Percentiles rank a stretch among this genome's conserved stretches.
Conservation (phyloP, 176 grass and related monocot species). For the Alloteropsis semialata region DNA sequence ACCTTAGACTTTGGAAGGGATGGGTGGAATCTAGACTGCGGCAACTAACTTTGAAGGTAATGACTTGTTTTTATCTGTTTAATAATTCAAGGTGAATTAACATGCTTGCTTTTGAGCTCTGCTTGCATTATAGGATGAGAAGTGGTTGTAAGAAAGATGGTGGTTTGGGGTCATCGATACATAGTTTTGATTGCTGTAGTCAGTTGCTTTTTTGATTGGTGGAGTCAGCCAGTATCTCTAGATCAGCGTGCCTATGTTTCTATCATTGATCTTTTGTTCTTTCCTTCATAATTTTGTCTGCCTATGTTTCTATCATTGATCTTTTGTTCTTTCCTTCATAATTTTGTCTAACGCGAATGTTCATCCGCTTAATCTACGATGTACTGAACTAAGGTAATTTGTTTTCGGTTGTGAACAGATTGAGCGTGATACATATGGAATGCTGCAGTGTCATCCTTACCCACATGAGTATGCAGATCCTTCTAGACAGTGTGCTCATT, state of each 20-base stretch:
- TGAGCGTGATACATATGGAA: slow-evolving; percentile 88
- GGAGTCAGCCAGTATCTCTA: background rate
- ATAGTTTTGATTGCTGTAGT: background rate
- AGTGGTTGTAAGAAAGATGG: background rate
- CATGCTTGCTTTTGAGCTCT: background rate
- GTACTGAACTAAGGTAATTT: background rate
- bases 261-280: no score
- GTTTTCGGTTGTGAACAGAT: slow-evolving; percentile 50
- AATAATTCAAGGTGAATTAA: background rate
- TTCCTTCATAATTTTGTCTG: no score
- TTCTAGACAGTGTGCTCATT: slow-evolving; percentile 73
- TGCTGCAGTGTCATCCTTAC: slow-evolving; percentile 96
- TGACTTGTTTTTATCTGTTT: background rate
- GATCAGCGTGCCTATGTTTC: no score
- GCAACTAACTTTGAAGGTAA: slow-evolving; percentile 92
- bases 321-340: background rate
- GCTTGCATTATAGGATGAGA: background rate
- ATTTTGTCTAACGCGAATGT: background rate
- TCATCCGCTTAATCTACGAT: slow-evolving; percentile 1
- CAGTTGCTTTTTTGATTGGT: background rate
- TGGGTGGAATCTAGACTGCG: slow-evolving; percentile 95
- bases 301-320: background rate
- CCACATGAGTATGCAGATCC: slow-evolving; percentile 78
- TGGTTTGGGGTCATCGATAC: background rate
- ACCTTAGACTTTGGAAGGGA: slow-evolving; percentile 96